Evolutionary conservation across 805 yeast genomes (phyloP).

Genomic region (Saccharomycopsis guyanensis): DNA sequence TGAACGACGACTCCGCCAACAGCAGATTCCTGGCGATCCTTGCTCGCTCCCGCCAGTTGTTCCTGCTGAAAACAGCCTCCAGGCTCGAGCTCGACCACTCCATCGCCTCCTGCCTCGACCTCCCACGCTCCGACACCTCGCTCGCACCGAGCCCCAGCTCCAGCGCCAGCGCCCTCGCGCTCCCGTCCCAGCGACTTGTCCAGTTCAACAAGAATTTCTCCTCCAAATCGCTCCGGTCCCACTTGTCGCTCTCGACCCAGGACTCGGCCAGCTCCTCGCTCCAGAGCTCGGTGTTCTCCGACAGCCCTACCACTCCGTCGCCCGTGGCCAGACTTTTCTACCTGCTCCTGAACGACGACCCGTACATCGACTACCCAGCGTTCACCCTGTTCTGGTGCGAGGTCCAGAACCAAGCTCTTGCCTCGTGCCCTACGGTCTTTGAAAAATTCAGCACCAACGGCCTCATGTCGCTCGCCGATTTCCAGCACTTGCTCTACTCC

Average conservation of each 20-base stretch:
- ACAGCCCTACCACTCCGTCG: background rate
- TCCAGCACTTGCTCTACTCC: slow-evolving; percentile 29
- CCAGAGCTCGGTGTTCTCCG: background rate
- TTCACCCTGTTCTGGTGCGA: background rate
- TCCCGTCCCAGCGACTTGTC: background rate
- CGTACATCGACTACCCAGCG: background rate
- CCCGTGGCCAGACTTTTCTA: background rate
- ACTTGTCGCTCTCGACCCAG: background rate
- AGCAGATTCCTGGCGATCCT: background rate
- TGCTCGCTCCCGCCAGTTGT: background rate
- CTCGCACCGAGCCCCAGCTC: background rate
- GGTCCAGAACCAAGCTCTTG: background rate
- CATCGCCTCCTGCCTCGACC: background rate
- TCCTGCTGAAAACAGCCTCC: background rate
- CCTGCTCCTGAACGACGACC: background rate
- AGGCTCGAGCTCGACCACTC: background rate
- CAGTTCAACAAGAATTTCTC: slow-evolving; percentile 1
- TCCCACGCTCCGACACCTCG: background rate
- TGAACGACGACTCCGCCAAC: background rate
- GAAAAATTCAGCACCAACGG: slow-evolving; percentile 2
- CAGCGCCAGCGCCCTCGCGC: background rate
- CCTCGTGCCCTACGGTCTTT: background rate
- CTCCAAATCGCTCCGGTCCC: background rate
- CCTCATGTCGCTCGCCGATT: slow-evolving; percentile 25
- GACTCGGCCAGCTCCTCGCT: background rate